phyloP scores from a whole-genome alignment of 106 monocot species.

The Narthecium ossifragum region DNA sequence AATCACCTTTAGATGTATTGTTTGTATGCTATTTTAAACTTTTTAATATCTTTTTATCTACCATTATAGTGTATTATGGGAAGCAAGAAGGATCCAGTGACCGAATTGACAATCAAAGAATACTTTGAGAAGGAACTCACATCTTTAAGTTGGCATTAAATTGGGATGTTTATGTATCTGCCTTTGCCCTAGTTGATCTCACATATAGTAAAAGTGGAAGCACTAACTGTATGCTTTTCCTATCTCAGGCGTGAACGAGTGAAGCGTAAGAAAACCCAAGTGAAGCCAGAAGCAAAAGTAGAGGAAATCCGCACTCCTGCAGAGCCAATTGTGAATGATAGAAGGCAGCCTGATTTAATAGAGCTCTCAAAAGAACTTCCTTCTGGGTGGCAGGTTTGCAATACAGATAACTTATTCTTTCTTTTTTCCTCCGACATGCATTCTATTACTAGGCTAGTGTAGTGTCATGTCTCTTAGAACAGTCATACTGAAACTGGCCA shows the following conservation, averaged over 20 bases:
- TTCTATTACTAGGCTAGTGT: too few species aligned
- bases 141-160: background rate
- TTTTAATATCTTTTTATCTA: too few species aligned
- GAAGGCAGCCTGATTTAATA: conserved; percentile 56
- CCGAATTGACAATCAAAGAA: too few species aligned
- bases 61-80: too few species aligned
- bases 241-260: conserved; percentile 72
- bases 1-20: too few species aligned
- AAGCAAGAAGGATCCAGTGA: too few species aligned
- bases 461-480: too few species aligned
- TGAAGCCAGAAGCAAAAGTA: conserved; percentile 17
- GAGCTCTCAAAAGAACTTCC: conserved; percentile 82
- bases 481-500: too few species aligned
- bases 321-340: conserved; percentile 25
- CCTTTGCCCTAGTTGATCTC: background rate
- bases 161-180: background rate
- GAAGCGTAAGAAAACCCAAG: conserved; percentile 66
- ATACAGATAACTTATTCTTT: background rate
- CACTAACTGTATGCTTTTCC: background rate
- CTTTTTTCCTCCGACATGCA: background rate
- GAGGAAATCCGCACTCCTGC: conserved; percentile 19
- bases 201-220: background rate
- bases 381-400: conserved; percentile 84
- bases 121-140: background rate
- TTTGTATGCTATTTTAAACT: too few species aligned